Evolutionary conservation across 2,329 filamentous ascomycete genomes (phyloP), one percentile per base, ranked within the genome.

Genomic region (Verticillium zaregamsianum): DNA sequence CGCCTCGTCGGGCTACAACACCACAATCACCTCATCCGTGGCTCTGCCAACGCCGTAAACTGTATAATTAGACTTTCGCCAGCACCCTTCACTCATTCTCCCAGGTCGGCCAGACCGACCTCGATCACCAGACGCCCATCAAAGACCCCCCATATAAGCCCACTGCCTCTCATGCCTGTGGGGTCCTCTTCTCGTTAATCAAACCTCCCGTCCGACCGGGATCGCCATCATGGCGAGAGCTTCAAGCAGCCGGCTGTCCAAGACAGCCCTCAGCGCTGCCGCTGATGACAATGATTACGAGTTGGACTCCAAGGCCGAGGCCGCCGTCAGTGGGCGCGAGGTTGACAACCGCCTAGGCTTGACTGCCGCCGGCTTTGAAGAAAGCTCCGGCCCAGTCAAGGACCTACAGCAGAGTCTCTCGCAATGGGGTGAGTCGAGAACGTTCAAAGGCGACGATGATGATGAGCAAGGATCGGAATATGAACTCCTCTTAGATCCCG

Each of bases 401-500:
- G 70, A 72, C 66, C 66, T 73, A 60, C 76, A 75, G 67, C 65
- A 73, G 62, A 73, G 76, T 56, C 70, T 76, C 64, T 75, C 76
- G 31, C 73, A 76, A 65, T 79, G 79, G 77, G 73, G 70, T 63
- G 73, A 78, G 65, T 74, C 77, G 60, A 74, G 71, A 56, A 70
- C 69, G 64, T 71, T 73, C 54, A 67, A 72, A 55, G 72, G 68
- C 35, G 67, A 77, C 39, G 69, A 73, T 54, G 77, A 78, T 39
- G 77, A 79, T 59, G 81, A 83, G 63, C 72, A 78, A 61, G 79
- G 72, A 56, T 80, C 79, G 32, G 84, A 86, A 69, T 74, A 83
- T 66, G 84, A 86, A 69, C 79, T 83, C 52, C 77, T 87, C n/a
- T 71, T 86, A 68, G 82, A 86, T 66, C 82, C 83, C 0, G 81